These are phyloP conservation scores for Tolypocladium paradoxum DNA, from an alignment of 2,329 filamentous ascomycete genomes.

Conservation along the genomic window DNA sequence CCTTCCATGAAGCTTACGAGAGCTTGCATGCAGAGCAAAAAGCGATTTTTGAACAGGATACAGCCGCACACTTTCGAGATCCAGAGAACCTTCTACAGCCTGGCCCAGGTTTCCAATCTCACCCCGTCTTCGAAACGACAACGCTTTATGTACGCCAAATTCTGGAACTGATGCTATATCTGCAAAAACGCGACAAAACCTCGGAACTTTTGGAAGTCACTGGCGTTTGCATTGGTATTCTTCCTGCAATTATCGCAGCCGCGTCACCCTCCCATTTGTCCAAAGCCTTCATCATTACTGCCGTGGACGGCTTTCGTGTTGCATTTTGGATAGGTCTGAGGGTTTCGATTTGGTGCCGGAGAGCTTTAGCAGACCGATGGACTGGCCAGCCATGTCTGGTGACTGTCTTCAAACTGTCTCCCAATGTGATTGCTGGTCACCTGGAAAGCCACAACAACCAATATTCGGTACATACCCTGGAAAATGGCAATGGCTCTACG, in stretches of 20 bases:
- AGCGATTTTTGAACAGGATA: background rate
- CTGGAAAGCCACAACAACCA: background rate
- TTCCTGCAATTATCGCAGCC: constrained; percentile 3
- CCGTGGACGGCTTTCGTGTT: constrained; percentile 2
- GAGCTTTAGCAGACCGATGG: background rate
- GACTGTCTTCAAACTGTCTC: background rate
- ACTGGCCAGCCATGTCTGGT: background rate
- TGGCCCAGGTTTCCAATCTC: too few relatives aligned
- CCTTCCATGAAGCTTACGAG: background rate
- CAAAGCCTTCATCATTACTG: background rate
- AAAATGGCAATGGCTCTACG: background rate
- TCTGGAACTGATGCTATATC: constrained; percentile 1
- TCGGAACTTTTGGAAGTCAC: background rate
- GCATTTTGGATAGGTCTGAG: constrained; percentile 5
- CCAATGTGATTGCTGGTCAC: background rate
- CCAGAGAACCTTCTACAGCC: background rate
- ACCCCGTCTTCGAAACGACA: constrained; percentile 3
- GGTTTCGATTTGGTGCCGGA: background rate
- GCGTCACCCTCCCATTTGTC: constrained; percentile 2
- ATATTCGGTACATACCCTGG: too few relatives aligned
- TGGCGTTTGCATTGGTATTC: constrained; percentile 3
- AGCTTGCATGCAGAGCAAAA: background rate
- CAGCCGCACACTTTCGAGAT: background rate
- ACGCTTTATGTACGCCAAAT: constrained; percentile 2
- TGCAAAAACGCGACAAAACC: background rate